Evolutionary conservation across 179 eudicot genomes (phyloP), one percentile per base, ranked within the genome.

Genomic region (Amaranthus tricolor): DNA sequence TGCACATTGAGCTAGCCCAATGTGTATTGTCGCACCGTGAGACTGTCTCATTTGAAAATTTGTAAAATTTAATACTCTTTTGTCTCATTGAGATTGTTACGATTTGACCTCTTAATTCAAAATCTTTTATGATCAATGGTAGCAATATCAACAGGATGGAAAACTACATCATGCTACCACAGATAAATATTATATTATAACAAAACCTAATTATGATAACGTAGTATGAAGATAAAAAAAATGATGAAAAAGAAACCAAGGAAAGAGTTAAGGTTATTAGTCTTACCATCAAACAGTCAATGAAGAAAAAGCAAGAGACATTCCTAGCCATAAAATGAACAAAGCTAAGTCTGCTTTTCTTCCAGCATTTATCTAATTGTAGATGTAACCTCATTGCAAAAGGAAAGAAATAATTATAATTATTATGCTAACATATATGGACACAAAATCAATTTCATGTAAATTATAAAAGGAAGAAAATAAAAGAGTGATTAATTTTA

Each of bases 281-380:
- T 69, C 66, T 54, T 68, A 62, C 55, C 60, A 48, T 17, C 47
- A 57, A 48, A 56, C 43, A 5, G 58, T 50, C 14, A 56, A 55
- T 24, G 69, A 17, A 51, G n/a, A 47, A 47, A 47, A 44, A 47
- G 53, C 65, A 72, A 72, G n/a, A 44, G 58, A n/a, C 44, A 66
- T 17, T 53, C 54, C 62, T 17, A 62, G 40, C 50, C 51, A 73
- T 54, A 54, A 72, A 19, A 65, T 55, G 55, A 48, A 55, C 55
- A 49, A 49, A 5, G 45, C 40, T 31, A 31, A 76, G 55, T 11
- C 61, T 52, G 66, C 62, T 72, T 45, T 20, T 17, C 45, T 20
- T 24, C 31, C 70, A 43, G 73, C 84, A 74, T 81, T 81, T 77
- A 81, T 77, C 68, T 68, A 43, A 51, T 64, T 58, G 53, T 61